Conservation (phyloP, 495 filamentous ascomycete species). For the Aspergillus hancockii region DNA sequence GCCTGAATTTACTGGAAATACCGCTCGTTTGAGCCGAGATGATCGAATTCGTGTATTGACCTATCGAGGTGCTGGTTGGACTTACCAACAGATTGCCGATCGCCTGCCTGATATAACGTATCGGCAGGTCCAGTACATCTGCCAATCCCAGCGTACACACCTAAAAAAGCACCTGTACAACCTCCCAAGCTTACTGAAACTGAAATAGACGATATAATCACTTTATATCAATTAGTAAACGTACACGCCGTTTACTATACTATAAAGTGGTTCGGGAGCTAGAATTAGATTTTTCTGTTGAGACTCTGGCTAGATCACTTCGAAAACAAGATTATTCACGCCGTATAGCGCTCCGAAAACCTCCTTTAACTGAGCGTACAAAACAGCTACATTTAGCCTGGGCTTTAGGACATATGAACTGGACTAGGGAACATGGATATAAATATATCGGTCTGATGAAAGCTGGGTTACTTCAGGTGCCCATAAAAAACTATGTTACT, state of each 20-base stretch:
- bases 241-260: constrained; percentile 25
- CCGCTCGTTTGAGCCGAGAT: too few species aligned
- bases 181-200: constrained; percentile 23
- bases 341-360: too few species aligned
- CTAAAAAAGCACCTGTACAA: constrained; percentile 22
- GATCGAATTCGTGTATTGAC: constrained; percentile 21
- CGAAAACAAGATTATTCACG: constrained; percentile 31
- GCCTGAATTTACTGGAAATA: too few species aligned
- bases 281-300: constrained; percentile 16
- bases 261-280: constrained; percentile 26
- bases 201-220: constrained; percentile 26
- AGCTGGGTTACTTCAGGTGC: too few species aligned
- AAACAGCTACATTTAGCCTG: too few species aligned
- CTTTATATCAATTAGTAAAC: constrained; percentile 25
- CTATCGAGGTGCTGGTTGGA: constrained; percentile 19
- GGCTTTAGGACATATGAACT: too few species aligned
- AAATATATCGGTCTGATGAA: too few species aligned
- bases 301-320: constrained; percentile 22
- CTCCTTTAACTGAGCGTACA: too few species aligned
- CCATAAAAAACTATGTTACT: too few species aligned
- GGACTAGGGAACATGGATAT: too few species aligned
- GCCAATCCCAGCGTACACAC: constrained; percentile 20
- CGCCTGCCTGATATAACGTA: constrained; percentile 16
- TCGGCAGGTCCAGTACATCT: too few species aligned
- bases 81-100: constrained; percentile 21